A percentile compares a stretch with the other conserved stretches of the same genome.
Evolutionary conservation across 2,329 filamentous ascomycete genomes (phyloP).

Genomic region (Colletotrichum sublineola): DNA sequence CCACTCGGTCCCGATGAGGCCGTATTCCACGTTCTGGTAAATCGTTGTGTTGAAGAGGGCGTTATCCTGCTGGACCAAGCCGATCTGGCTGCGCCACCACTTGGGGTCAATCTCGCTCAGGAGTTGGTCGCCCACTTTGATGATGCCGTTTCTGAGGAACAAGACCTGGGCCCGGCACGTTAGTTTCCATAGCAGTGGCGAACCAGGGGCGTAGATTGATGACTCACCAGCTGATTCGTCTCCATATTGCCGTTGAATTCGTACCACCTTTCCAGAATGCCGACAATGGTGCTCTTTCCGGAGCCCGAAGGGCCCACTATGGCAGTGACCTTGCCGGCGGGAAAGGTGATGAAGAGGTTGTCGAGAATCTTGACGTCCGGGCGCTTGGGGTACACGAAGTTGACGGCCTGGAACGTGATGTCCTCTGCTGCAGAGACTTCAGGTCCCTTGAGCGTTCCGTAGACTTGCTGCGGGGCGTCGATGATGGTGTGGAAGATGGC

Average conservation of each 20-base stretch:
- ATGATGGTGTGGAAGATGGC: constrained; percentile 57
- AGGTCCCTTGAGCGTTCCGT: constrained; percentile 59
- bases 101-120: constrained; percentile 83
- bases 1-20: constrained; percentile 55
- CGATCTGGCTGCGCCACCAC: constrained; percentile 93
- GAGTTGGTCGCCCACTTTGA: constrained; percentile 31
- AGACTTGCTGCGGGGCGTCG: constrained; percentile 58
- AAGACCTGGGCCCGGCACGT: constrained; percentile 48
- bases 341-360: constrained; percentile 51
- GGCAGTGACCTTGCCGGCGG: constrained; percentile 51
- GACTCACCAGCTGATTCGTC: constrained; percentile 36
- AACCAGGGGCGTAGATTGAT: constrained; percentile 82
- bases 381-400: constrained; percentile 53
- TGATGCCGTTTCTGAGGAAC: constrained; percentile 51
- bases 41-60: constrained; percentile 68
- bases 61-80: constrained; percentile 81
- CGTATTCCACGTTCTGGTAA: constrained; percentile 62
- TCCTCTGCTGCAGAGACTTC: constrained; percentile 65
- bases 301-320: constrained; percentile 53
- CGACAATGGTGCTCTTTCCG: constrained; percentile 57
- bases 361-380: constrained; percentile 52
- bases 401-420: constrained; percentile 57
- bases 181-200: constrained; percentile 70
- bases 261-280: constrained; percentile 57
- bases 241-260: constrained; percentile 43